These are phyloP conservation scores for Erythrobasidium hasegawianum DNA, from an alignment of 1,284 basidiomycete genomes.

Conservation along the genomic window DNA sequence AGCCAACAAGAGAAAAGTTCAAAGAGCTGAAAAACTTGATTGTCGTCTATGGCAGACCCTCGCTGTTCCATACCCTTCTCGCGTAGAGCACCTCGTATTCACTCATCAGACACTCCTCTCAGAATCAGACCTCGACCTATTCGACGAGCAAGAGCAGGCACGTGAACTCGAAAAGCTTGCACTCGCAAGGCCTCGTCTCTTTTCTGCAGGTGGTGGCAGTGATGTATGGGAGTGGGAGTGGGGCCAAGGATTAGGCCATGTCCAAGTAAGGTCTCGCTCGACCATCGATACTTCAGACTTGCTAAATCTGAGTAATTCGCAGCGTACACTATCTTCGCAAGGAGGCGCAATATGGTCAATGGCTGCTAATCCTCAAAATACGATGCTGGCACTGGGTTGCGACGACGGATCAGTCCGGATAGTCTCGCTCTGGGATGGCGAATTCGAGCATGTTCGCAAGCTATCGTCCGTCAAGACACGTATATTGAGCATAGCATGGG, in stretches of 20 bases:
- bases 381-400: constrained; percentile 80
- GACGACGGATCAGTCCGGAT: constrained; percentile 84
- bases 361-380: constrained; percentile 76
- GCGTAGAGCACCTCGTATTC: constrained; percentile 43
- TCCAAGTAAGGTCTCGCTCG: no score
- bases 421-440: constrained; percentile 68
- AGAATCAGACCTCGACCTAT: constrained; percentile 37
- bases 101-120: constrained; percentile 44
- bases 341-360: constrained; percentile 91
- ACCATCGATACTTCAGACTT: no score
- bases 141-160: constrained; percentile 37
- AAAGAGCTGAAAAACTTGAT: background rate
- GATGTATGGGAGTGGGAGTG: constrained; percentile 83
- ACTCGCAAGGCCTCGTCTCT: constrained; percentile 66
- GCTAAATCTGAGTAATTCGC: no score
- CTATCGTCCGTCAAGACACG: constrained; percentile 65
- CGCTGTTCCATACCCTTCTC: constrained; percentile 40
- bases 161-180: constrained; percentile 37
- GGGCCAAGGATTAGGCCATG: constrained; percentile 57
- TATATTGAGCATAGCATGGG: constrained; percentile 85
- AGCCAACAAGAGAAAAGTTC: background rate
- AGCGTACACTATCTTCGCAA: constrained; percentile 60
- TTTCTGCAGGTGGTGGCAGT: constrained; percentile 79
- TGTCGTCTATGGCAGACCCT: constrained; percentile 37
- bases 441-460: constrained; percentile 64